These are phyloP conservation scores for Podaxis sp. DNA, from an alignment of 768 basidiomycete species.

Conservation along the genomic window DNA sequence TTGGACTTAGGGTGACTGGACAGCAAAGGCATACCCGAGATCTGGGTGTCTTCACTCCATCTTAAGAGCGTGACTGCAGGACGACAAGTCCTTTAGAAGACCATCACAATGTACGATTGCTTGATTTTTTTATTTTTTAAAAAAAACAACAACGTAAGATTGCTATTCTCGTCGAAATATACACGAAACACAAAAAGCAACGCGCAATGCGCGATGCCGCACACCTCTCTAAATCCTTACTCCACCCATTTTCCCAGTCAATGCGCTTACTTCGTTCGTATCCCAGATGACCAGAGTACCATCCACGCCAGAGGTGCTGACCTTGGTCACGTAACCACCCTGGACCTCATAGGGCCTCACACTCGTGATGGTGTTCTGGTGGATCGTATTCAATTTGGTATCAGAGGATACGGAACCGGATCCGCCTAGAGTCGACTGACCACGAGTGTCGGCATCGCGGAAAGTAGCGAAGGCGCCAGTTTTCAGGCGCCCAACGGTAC, in stretches of 20 bases:
- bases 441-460: conserved; percentile 85
- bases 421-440: conserved; percentile 33
- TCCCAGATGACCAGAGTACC: conserved; percentile 92
- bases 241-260: conserved; percentile 48
- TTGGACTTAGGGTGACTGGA: background rate
- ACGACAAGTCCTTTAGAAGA: background rate
- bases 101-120: background rate
- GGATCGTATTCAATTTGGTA: conserved; percentile 83
- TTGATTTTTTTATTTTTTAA: background rate
- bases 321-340: conserved; percentile 57
- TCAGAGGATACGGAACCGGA: conserved; percentile 32
- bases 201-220: background rate
- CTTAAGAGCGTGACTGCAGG: background rate
- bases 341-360: conserved; percentile 68
- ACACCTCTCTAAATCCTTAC: conserved; percentile 6
- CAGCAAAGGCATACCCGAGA: background rate
- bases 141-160: background rate
- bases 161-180: background rate
- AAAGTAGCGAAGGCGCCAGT: conserved; percentile 93
- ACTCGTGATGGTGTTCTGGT: conserved; percentile 98
- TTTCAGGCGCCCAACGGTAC: conserved; percentile 72
- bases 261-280: conserved; percentile 49
- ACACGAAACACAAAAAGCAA: background rate
- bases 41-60: background rate
- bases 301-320: conserved; percentile 93